Percentiles rank a stretch among this genome's conserved stretches.
phyloP scores from a whole-genome alignment of 2,329 filamentous ascomycete genomes.

The Fusarium transvaalense region DNA sequence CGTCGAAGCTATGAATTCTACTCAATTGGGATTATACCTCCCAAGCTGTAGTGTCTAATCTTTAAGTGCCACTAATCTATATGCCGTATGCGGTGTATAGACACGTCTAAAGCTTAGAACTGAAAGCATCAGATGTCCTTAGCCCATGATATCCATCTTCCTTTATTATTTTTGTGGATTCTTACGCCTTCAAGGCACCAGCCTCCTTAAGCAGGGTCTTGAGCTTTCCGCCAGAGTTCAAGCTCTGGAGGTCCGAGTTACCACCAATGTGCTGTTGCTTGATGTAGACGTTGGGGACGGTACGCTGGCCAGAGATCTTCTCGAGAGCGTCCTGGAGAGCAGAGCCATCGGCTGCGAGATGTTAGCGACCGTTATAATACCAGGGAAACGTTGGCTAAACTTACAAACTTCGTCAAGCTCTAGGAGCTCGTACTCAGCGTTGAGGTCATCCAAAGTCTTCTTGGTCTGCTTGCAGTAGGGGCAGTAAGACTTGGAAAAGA shows the following conservation, averaged over 20 bases:
- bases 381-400: constrained; percentile 52
- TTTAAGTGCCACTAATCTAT: constrained; percentile 12
- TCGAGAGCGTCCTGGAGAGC: constrained; percentile 86
- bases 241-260: constrained; percentile 83
- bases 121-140: constrained; percentile 37
- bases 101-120: constrained; percentile 43
- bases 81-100: not conserved
- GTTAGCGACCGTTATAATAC: constrained; percentile 32
- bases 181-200: constrained; percentile 60
- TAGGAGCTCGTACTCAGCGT: constrained; percentile 78
- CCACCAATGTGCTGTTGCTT: constrained; percentile 91
- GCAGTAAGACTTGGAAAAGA: constrained; percentile 98
- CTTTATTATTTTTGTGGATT: constrained; percentile 14
- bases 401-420: constrained; percentile 89
- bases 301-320: constrained; percentile 84
- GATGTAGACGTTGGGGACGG: constrained; percentile 98
- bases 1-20: constrained; percentile 34
- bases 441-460: constrained; percentile 74
- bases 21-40: constrained; percentile 24
- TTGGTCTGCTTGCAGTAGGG: constrained; percentile 90
- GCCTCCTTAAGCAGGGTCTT: constrained; percentile 58
- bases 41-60: constrained; percentile 14
- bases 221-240: constrained; percentile 63
- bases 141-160: constrained; percentile 13
- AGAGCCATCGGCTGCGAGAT: constrained; percentile 76